Conservation (phyloP, 352 stramenopile species). For the Pythium aristosporum region DNA sequence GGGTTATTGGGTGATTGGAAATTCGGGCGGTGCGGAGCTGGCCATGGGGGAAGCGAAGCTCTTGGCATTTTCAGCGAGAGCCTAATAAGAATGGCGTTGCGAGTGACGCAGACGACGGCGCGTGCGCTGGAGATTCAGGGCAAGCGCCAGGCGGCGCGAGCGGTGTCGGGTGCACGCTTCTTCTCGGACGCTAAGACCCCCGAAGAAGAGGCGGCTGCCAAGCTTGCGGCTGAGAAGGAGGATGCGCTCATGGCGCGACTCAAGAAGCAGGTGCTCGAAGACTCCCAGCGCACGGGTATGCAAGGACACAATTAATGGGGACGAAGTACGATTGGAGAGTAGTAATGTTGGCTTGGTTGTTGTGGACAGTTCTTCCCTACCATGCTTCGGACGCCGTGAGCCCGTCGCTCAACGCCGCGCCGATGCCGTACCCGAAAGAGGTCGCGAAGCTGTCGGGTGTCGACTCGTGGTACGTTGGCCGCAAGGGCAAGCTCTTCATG, state of each 20-base stretch:
- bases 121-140: slow-evolving; percentile 24
- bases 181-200: slow-evolving; percentile 45
- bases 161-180: slow-evolving; percentile 23
- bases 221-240: slow-evolving; percentile 42
- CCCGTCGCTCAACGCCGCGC: slow-evolving; percentile 45
- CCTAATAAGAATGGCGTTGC: slow-evolving; percentile 24
- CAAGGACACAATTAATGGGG: not conserved
- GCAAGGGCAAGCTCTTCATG: slow-evolving; percentile 75
- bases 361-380: slow-evolving; percentile 52
- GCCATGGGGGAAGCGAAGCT: not conserved
- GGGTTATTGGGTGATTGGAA: slow-evolving; percentile 24
- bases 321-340: not conserved
- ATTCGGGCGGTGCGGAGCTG: slow-evolving; percentile 22
- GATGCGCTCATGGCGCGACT: slow-evolving; percentile 45
- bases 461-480: slow-evolving; percentile 57
- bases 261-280: slow-evolving; percentile 40
- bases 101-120: slow-evolving; percentile 26
- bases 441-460: slow-evolving; percentile 63
- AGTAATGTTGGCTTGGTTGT: not conserved
- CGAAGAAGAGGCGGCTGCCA: slow-evolving; percentile 43
- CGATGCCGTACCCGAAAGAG: slow-evolving; percentile 66
- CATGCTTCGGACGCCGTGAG: slow-evolving; percentile 50
- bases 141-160: slow-evolving; percentile 18
- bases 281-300: slow-evolving; percentile 58
- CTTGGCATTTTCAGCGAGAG: not conserved